phyloP scores from a whole-genome alignment of 225 moss, liverwort and hornwort species.

The Takakia lepidozioides region DNA sequence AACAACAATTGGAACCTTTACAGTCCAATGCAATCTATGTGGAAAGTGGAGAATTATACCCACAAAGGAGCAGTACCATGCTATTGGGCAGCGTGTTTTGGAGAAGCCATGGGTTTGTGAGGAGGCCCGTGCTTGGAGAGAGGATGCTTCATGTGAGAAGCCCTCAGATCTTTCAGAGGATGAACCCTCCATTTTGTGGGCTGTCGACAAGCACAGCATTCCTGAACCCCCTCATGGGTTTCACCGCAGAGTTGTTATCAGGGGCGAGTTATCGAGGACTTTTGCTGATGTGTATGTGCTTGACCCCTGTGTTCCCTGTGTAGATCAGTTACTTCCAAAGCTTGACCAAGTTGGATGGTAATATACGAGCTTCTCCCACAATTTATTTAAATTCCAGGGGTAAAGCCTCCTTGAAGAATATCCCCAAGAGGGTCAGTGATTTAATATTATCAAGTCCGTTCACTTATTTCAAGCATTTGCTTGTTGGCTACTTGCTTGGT shows the following conservation, averaged over 20 bases:
- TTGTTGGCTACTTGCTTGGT: slow-evolving; percentile 6
- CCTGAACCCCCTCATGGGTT: slow-evolving; percentile 42
- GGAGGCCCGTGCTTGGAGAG: slow-evolving; percentile 32
- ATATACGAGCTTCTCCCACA: too few species aligned
- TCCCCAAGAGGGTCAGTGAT: too few species aligned
- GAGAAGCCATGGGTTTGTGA: slow-evolving; percentile 48
- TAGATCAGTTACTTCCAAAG: too few species aligned
- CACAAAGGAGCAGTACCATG: slow-evolving; percentile 31
- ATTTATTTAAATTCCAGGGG: too few species aligned
- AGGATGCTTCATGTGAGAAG: slow-evolving; percentile 32
- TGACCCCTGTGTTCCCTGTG: not conserved
- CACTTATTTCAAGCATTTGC: too few species aligned
- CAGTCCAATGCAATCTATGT: slow-evolving; percentile 50
- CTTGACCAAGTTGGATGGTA: too few species aligned
- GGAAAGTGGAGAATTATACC: slow-evolving; percentile 56
- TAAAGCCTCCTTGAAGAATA: too few species aligned
- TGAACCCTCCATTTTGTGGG: slow-evolving; percentile 25
- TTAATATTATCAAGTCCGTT: too few species aligned
- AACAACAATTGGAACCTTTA: slow-evolving; percentile 21
- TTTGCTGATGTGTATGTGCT: slow-evolving; percentile 49
- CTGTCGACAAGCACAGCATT: slow-evolving; percentile 39
- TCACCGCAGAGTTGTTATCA: slow-evolving; percentile 30
- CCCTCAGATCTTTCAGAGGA: slow-evolving; percentile 37
- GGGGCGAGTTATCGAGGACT: slow-evolving; percentile 31
- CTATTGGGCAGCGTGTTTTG: slow-evolving; percentile 22